Percentiles rank a stretch among this genome's conserved stretches.
Conservation (phyloP, 306 rosid species). For the Ziziphus jujuba region DNA sequence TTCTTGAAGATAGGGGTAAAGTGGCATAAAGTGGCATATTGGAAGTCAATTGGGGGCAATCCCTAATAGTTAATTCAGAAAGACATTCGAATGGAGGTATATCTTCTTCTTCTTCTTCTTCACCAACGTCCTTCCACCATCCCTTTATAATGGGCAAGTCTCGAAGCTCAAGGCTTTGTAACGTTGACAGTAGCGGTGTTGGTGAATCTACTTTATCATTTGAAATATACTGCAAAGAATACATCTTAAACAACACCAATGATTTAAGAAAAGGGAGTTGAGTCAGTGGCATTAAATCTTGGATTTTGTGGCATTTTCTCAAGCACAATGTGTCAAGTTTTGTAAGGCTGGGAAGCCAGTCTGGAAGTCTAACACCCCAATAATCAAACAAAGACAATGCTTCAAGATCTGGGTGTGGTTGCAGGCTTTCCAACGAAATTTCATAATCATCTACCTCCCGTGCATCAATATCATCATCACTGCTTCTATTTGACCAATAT, state of each 20-base stretch:
- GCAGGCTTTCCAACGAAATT: slow-evolving; percentile 15
- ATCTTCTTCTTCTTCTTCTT: neutral
- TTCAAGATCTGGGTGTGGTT: neutral
- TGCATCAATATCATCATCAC: too few relatives aligned
- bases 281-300: neutral
- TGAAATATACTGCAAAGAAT: neutral
- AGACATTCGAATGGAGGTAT: slow-evolving; percentile 2
- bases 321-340: neutral
- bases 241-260: neutral
- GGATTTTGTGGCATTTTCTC: fast-evolving
- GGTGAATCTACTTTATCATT: neutral
- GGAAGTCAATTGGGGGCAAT: slow-evolving; percentile 17
- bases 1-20: slow-evolving; percentile 3
- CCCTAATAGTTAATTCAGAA: neutral
- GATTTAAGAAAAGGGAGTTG: neutral
- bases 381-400: slow-evolving; percentile 1
- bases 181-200: neutral
- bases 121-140: neutral
- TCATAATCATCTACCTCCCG: slow-evolving; percentile 7
- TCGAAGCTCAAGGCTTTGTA: neutral
- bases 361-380: slow-evolving; percentile 19
- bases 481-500: neutral
- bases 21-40: slow-evolving; percentile 35
- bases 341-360: neutral
- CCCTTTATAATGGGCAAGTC: neutral